These are phyloP conservation scores for Pilasporangium apinafurcum DNA, from an alignment of 352 stramenopile species.

Conservation along the genomic window DNA sequence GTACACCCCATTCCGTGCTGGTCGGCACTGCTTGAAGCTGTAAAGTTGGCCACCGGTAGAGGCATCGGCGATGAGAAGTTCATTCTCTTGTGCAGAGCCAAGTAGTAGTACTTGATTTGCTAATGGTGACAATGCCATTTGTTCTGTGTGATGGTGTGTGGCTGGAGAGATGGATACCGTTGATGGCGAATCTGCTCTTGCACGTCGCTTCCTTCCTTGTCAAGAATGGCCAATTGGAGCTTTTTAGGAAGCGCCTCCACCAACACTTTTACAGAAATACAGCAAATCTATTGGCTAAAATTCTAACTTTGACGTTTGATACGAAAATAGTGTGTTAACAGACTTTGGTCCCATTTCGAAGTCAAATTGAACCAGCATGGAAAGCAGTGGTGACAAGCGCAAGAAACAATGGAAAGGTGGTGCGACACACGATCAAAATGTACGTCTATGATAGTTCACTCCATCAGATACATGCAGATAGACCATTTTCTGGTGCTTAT, in stretches of 20 bases:
- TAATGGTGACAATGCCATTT: constrained; percentile 39
- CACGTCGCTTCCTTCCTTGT: neutral
- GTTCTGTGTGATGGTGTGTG: too few relatives aligned
- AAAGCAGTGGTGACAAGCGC: constrained; percentile 31
- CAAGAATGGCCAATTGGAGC: neutral
- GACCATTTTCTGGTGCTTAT: neutral
- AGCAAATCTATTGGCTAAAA: constrained; percentile 17
- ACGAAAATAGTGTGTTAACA: too few relatives aligned
- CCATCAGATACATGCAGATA: too few relatives aligned
- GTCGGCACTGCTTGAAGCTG: constrained; percentile 67
- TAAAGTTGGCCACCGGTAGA: constrained; percentile 57
- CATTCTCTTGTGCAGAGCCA: constrained; percentile 59
- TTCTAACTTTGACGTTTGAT: neutral
- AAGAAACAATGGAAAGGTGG: constrained; percentile 51
- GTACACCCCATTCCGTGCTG: constrained; percentile 40
- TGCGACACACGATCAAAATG: constrained; percentile 7
- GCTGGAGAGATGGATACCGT: too few relatives aligned
- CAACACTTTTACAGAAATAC: constrained; percentile 5
- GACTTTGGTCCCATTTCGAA: too few relatives aligned
- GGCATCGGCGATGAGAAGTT: constrained; percentile 56
- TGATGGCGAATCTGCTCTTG: neutral
- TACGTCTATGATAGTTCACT: constrained; percentile 2
- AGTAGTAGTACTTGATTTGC: constrained; percentile 59
- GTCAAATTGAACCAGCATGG: constrained; percentile 12
- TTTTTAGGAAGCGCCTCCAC: neutral